Evolutionary conservation across 2,329 filamentous ascomycete species (phyloP).

Genomic region (Fusarium continuum): DNA sequence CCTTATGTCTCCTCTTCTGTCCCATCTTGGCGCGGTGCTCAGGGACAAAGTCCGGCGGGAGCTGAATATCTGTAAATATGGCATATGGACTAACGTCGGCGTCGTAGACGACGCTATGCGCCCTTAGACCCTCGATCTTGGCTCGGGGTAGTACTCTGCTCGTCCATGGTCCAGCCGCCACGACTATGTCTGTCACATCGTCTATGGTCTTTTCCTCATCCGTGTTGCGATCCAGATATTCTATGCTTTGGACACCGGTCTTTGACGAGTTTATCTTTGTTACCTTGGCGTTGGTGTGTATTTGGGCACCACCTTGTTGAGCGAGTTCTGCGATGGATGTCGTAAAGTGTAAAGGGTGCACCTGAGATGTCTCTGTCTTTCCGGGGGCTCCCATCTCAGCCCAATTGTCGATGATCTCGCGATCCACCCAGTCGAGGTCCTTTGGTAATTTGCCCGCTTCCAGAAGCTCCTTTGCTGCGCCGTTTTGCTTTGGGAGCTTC

Average conservation of each 20-base stretch:
- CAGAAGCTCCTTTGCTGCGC: slow-evolving; percentile 56
- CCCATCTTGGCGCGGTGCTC: slow-evolving; percentile 58
- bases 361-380: slow-evolving; percentile 84
- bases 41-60: slow-evolving; percentile 71
- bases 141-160: slow-evolving; percentile 64
- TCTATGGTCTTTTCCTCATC: slow-evolving; percentile 49
- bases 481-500: slow-evolving; percentile 69
- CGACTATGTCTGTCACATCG: slow-evolving; percentile 62
- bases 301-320: slow-evolving; percentile 70
- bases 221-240: slow-evolving; percentile 62
- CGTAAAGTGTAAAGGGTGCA: slow-evolving; percentile 92
- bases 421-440: slow-evolving; percentile 86
- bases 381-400: slow-evolving; percentile 79
- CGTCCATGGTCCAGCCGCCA: slow-evolving; percentile 72
- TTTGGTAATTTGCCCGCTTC: slow-evolving; percentile 71
- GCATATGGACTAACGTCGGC: slow-evolving; percentile 76
- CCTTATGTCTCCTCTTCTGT: slow-evolving; percentile 63
- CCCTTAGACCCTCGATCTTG: slow-evolving; percentile 66
- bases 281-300: slow-evolving; percentile 73
- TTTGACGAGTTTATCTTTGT: slow-evolving; percentile 69
- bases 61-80: slow-evolving; percentile 85
- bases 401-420: slow-evolving; percentile 73
- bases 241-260: slow-evolving; percentile 68
- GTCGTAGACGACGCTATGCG: slow-evolving; percentile 72
- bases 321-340: slow-evolving; percentile 83